Percentiles rank a stretch among this genome's conserved stretches.
Evolutionary conservation across 2,329 filamentous ascomycete species (phyloP).

Genomic region (Paraconiothyrium sp.): DNA sequence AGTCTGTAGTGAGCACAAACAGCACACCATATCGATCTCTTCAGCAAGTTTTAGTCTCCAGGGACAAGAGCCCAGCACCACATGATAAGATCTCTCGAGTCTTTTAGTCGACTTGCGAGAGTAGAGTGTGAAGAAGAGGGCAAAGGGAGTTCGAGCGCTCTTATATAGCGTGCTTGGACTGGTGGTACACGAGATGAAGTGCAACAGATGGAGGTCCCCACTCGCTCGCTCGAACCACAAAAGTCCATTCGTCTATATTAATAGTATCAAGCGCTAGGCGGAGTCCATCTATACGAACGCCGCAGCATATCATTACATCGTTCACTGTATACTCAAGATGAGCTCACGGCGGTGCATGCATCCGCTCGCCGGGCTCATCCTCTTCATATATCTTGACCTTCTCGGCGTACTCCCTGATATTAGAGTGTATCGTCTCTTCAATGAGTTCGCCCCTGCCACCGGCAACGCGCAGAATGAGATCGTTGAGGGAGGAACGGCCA

Average conservation of each 20-base stretch:
- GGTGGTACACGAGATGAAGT: neutral
- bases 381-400: constrained; percentile 82
- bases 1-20: too few relatives aligned
- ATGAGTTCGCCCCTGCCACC: constrained; percentile 86
- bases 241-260: neutral
- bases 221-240: neutral
- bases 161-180: neutral
- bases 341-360: constrained; percentile 13
- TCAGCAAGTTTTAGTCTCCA: too few relatives aligned
- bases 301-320: neutral
- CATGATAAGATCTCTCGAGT: too few relatives aligned
- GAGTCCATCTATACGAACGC: constrained; percentile 1
- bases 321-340: neutral
- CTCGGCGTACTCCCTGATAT: constrained; percentile 82
- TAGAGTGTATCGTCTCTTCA: constrained; percentile 78
- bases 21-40: too few relatives aligned
- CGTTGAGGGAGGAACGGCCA: constrained; percentile 86
- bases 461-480: constrained; percentile 85
- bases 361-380: constrained; percentile 18
- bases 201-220: neutral
- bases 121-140: neutral
- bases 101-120: too few relatives aligned
- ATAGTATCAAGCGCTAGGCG: neutral
- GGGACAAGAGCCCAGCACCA: too few relatives aligned
- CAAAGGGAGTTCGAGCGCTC: neutral